Evolutionary conservation across 257 asterid species (phyloP).

Genomic region (Nicotiana sylvestris): DNA sequence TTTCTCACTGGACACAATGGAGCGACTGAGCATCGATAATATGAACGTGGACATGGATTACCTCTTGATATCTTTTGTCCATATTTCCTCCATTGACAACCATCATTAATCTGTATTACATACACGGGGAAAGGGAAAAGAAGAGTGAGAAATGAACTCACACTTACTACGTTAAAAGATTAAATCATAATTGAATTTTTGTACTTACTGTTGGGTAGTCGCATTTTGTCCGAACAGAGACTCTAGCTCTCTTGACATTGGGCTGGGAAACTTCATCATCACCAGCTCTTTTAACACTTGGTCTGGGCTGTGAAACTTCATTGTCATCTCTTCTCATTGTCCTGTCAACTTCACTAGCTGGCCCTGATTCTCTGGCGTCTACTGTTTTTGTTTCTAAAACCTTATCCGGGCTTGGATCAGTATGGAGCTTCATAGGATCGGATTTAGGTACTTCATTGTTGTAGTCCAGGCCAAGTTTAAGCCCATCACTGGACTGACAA

Average conservation of each 20-base stretch:
- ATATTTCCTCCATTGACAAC: constrained; percentile 95
- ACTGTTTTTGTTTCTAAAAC: constrained; percentile 19
- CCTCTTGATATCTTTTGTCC: constrained; percentile 88
- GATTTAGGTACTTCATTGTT: background rate
- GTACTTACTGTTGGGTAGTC: constrained; percentile 70
- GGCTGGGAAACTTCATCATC: constrained; percentile 57
- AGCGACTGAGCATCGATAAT: constrained; percentile 83
- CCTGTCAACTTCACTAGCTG: constrained; percentile 33
- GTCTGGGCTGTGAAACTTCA: constrained; percentile 35
- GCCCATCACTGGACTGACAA: constrained; percentile 15
- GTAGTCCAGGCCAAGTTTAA: constrained; percentile 34
- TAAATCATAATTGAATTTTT: background rate
- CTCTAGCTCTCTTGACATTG: constrained; percentile 70
- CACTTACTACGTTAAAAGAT: background rate
- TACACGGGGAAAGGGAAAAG: too few relatives aligned
- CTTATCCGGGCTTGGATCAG: constrained; percentile 21
- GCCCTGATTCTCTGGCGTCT: constrained; percentile 24
- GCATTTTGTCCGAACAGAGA: constrained; percentile 78
- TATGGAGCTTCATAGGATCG: constrained; percentile 1
- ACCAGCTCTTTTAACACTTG: constrained; percentile 54
- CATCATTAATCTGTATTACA: constrained; percentile 67
- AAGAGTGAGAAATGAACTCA: background rate
- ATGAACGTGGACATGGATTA: constrained; percentile 90
- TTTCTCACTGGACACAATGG: constrained; percentile 81
- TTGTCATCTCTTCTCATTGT: constrained; percentile 41